Evolutionary conservation across 2,329 filamentous ascomycete species (phyloP).

Genomic region (Helicocarpus griseus): DNA sequence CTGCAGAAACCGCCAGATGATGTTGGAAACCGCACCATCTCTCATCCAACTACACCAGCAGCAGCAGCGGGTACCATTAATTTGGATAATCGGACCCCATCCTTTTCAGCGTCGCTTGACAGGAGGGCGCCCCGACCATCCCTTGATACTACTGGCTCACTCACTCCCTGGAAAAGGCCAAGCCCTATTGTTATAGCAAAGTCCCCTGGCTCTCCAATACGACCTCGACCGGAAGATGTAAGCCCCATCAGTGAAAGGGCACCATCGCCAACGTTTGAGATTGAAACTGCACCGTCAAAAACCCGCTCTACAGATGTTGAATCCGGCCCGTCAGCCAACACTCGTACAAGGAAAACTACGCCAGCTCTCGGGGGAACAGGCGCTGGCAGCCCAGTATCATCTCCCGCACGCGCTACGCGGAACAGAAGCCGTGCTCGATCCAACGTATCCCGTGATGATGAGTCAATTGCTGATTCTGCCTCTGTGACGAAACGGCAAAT

Average conservation of each 20-base stretch:
- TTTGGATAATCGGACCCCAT: neutral
- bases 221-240: conserved; percentile 33
- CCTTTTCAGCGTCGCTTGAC: conserved; percentile 12
- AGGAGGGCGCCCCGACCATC: conserved; percentile 24
- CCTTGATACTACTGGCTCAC: conserved; percentile 30
- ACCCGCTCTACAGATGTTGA: neutral
- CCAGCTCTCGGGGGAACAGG: conserved; percentile 5
- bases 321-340: neutral
- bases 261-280: conserved; percentile 24
- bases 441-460: conserved; percentile 25
- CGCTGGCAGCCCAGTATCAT: conserved; percentile 12
- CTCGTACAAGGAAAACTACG: conserved; percentile 15
- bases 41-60: neutral
- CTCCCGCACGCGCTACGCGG: conserved; percentile 24
- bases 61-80: neutral
- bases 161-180: conserved; percentile 36
- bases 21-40: neutral
- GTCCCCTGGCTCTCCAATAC: conserved; percentile 30
- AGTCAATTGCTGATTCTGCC: conserved; percentile 15
- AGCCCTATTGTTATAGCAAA: conserved; percentile 22
- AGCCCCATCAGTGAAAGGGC: conserved; percentile 37
- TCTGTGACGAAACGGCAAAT: conserved; percentile 16
- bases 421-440: conserved; percentile 30
- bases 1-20: neutral
- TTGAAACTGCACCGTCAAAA: neutral